These are phyloP conservation scores for Aspergillus persii DNA, from an alignment of 2,329 filamentous ascomycete species.

Conservation along the genomic window DNA sequence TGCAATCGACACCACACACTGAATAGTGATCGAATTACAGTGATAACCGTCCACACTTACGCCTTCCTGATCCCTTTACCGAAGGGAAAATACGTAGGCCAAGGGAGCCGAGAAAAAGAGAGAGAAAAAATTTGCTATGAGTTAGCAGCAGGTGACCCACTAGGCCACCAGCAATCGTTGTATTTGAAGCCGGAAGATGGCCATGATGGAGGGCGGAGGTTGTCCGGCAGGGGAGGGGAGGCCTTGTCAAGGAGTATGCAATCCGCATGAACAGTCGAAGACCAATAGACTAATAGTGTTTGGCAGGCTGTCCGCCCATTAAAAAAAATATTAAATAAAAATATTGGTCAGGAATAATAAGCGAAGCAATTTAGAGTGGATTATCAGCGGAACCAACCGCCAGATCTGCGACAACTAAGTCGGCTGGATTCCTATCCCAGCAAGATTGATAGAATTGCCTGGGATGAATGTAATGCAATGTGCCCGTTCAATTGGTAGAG, in stretches of 20 bases:
- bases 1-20: background rate
- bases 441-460: background rate
- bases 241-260: background rate
- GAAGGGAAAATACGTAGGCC: background rate
- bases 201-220: constrained; percentile 17
- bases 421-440: background rate
- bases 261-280: background rate
- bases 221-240: constrained; percentile 12
- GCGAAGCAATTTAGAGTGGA: background rate
- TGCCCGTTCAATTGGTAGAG: too few relatives aligned
- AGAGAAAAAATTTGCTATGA: background rate
- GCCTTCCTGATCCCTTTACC: constrained; percentile 13
- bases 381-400: constrained; percentile 8
- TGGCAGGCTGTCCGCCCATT: too few relatives aligned
- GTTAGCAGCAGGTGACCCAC: background rate
- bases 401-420: background rate
- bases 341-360: background rate
- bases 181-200: background rate
- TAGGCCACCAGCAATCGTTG: background rate
- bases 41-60: background rate
- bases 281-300: too few relatives aligned
- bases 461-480: too few relatives aligned
- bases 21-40: background rate
- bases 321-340: background rate
- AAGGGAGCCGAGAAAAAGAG: background rate